phyloP scores from a whole-genome alignment of 2,329 filamentous ascomycete species.

The Diaporthe sp. region DNA sequence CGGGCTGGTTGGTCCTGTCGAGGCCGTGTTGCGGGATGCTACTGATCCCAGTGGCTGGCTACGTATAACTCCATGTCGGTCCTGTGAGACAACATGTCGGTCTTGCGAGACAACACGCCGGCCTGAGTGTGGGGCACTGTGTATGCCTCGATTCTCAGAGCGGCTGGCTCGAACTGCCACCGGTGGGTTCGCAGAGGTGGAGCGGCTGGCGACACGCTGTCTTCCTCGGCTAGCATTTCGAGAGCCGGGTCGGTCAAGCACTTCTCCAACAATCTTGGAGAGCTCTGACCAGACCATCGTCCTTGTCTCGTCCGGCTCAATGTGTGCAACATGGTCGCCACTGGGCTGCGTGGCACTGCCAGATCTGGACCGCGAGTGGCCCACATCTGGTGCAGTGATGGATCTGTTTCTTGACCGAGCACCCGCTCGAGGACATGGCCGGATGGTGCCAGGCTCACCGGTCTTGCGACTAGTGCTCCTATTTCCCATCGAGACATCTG shows the following conservation, averaged over 20 bases:
- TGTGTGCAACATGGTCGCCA: not conserved
- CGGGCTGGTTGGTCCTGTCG: too few relatives aligned
- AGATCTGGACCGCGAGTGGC: not conserved
- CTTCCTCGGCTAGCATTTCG: conserved; percentile 26
- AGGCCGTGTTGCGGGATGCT: not conserved
- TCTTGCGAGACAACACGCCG: conserved; percentile 20
- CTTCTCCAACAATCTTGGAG: conserved; percentile 36
- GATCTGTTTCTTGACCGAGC: too few relatives aligned
- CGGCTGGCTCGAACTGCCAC: not conserved
- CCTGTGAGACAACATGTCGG: not conserved
- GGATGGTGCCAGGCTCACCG: too few relatives aligned
- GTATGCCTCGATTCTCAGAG: not conserved
- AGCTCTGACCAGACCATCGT: conserved; percentile 37
- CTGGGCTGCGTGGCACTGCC: not conserved
- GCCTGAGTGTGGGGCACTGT: not conserved
- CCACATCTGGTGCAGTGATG: not conserved
- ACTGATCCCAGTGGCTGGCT: not conserved
- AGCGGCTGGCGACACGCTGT: not conserved
- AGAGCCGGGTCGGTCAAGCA: not conserved
- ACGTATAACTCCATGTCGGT: not conserved
- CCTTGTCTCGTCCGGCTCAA: conserved; percentile 35
- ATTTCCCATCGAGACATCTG: too few relatives aligned
- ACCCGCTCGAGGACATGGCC: too few relatives aligned
- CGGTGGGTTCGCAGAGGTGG: not conserved
- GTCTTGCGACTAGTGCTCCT: too few relatives aligned